Base-by-base conservation (phyloP, 176 grass and related monocot genomes). In the Triticum turgidum region DNA sequence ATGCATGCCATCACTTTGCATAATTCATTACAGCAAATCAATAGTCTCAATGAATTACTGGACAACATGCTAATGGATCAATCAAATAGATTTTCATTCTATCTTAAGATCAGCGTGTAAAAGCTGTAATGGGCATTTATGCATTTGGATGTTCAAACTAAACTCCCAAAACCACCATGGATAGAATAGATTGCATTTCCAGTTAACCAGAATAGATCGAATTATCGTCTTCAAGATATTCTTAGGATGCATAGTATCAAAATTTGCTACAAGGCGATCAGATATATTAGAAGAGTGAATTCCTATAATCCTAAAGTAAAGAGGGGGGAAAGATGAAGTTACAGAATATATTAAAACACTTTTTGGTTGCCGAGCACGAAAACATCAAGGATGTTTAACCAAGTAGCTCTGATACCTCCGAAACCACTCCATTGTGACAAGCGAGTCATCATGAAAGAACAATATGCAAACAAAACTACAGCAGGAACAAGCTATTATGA, bases 401-500 rank as follows among this genome's bases (percentile, higher is more conserved):
- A 44, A 17, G 42, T 75, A 75, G 7, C 42, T 15, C 22, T 17
- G 6, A 2, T 74, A 54, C 51, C 51, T 18, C 51, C 15, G 15
- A 54, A 54, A 74, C 37, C 37, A 14, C 21, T 47, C 51, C 41
- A n/a, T 74, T 76, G 44, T 51, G 24, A 75, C 72, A 51, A 51
- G 29, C 12, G 14, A 51, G 44, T 76, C 44, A 52, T 52, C 44
- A 3, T 51, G 42, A 76, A 54, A 54, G 45, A 76, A 76, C 25
- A 76, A 32, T 52, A 76, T 20, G 73, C 73, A 54, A 75, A 75
- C 73, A 76, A 76, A 76, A 54, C 15, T 76, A 76, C 45, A 11
- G 45, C 45, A 54, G 73, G 73, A 76, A 76, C 25, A 54, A 76
- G 45, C 25, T 75, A 54, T 51, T 25, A 75, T 76, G 45, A 30